These are phyloP conservation scores for Phytophthora idaei DNA, from an alignment of 352 stramenopile species.

Conservation along the genomic window DNA sequence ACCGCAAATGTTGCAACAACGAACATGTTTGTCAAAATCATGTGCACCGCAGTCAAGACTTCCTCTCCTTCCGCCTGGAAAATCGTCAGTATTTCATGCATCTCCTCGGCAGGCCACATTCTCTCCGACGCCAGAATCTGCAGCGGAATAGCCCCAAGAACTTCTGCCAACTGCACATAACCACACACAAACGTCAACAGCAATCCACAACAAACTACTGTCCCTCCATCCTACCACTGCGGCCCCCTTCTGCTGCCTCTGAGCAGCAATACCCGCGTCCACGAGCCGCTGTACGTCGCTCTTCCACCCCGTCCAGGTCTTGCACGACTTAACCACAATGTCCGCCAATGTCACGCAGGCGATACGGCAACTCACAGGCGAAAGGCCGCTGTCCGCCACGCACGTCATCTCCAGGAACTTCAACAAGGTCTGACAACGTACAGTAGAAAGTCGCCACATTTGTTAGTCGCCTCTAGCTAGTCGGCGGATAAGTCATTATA, in stretches of 20 bases:
- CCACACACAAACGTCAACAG: neutral
- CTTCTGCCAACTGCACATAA: constrained; percentile 45
- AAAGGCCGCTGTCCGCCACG: constrained; percentile 22
- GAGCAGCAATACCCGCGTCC: constrained; percentile 39
- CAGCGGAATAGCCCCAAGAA: constrained; percentile 53
- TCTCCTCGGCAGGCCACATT: constrained; percentile 33
- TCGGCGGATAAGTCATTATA: constrained; percentile 6
- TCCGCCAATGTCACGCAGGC: constrained; percentile 54
- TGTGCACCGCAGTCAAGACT: constrained; percentile 49
- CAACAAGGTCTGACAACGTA: constrained; percentile 45
- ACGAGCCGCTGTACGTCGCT: constrained; percentile 52
- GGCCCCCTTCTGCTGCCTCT: constrained; percentile 35
- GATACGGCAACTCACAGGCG: constrained; percentile 45
- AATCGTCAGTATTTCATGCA: constrained; percentile 29
- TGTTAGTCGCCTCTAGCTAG: constrained; percentile 1
- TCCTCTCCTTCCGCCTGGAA: constrained; percentile 50
- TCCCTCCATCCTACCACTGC: constrained; percentile 35
- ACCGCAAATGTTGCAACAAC: neutral
- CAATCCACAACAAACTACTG: neutral
- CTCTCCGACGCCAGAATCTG: constrained; percentile 43
- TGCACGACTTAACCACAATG: constrained; percentile 55
- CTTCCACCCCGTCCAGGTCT: constrained; percentile 53
- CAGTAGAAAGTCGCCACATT: constrained; percentile 1
- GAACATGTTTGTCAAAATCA: constrained; percentile 52
- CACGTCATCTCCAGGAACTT: constrained; percentile 47